Conservation (phyloP, 306 rosid genomes). For the Sindora glabra region DNA sequence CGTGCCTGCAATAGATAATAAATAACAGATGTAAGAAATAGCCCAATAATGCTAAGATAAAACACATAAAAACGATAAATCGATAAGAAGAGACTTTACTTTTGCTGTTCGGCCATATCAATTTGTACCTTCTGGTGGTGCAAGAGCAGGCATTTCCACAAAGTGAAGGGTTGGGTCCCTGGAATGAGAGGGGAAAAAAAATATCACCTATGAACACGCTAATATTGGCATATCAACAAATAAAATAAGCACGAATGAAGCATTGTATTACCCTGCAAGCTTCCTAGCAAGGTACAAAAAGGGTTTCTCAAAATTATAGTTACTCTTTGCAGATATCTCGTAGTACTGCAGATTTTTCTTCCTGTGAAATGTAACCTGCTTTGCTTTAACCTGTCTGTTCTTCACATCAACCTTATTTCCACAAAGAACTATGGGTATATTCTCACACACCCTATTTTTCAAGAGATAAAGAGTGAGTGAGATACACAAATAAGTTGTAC, state of each 20-base stretch:
- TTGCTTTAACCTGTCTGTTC: slow-evolving; percentile 74
- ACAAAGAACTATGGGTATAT: slow-evolving; percentile 68
- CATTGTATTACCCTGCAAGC: slow-evolving; percentile 57
- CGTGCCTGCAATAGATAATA: slow-evolving; percentile 36
- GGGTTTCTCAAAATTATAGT: slow-evolving; percentile 77
- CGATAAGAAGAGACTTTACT: slow-evolving; percentile 17
- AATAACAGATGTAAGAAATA: background rate
- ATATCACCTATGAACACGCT: background rate
- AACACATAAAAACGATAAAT: background rate
- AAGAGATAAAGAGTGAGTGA: background rate
- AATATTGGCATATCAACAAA: background rate
- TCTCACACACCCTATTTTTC: slow-evolving; percentile 59
- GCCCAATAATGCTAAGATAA: background rate
- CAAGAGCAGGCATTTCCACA: slow-evolving; percentile 79
- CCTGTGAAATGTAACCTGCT: slow-evolving; percentile 80
- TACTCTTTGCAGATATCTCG: slow-evolving; percentile 81
- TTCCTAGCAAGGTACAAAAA: slow-evolving; percentile 71
- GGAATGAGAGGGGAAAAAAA: background rate
- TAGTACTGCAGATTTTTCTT: slow-evolving; percentile 78
- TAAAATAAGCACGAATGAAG: background rate
- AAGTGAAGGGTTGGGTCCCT: slow-evolving; percentile 63
- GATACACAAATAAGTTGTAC: background rate
- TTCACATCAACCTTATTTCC: slow-evolving; percentile 86
- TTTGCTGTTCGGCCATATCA: slow-evolving; percentile 49
- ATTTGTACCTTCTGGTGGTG: slow-evolving; percentile 69